Base-by-base conservation (phyloP, 768 basidiomycete species). In the Leccinum boreale region DNA sequence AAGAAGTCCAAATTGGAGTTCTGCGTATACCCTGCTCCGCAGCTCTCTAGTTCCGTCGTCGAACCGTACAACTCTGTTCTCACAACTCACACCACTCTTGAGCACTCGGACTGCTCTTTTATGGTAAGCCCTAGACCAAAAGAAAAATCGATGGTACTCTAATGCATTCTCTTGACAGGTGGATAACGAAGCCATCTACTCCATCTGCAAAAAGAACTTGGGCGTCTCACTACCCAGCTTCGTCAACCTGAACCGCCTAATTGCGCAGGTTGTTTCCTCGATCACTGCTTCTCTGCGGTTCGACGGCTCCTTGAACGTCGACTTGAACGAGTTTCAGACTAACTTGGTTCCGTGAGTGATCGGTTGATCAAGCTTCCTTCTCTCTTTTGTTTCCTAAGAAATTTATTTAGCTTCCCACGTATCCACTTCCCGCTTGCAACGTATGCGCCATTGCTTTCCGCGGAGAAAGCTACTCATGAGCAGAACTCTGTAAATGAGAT, bases 31-130 rank as follows among this genome's bases (percentile, higher is more conserved):
- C 96, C 96, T 55, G 94, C 94, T 5, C 94, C 93, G 51, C 91
- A 90, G 65, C 81, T 94, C 75, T 90, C 92, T 50, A 97, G 88
- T 78, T 98, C 96, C 35, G 90, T 98, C 60, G 97, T 99, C 46
- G 97, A 99, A 76, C 97, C 97, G 2, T 99, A 99, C 81, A 99
- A 99, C 83, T 90, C 91, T 1, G 90, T 97, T 53, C 81, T 99
- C 61, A 98, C 97, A 50, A 99, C 97, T 50, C 97, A 99, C 76
- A 98, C 97, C 45, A 98, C 97, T 56, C 87, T 98, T 58, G 97
- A 98, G 76, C 97, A 99, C 78, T 97, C 97, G n/a, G 97, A 99
- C 79, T 99, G 97, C 76, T 98, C 97, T 36, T 99, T 99, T 83
- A 98, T 99, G 96, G 97, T 89, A 62, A 52, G 53, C 55, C 11